A percentile compares a stretch with the other conserved stretches of the same genome.
Evolutionary conservation across 352 stramenopile species (phyloP).

Genomic region (Phytopythium litorale): DNA sequence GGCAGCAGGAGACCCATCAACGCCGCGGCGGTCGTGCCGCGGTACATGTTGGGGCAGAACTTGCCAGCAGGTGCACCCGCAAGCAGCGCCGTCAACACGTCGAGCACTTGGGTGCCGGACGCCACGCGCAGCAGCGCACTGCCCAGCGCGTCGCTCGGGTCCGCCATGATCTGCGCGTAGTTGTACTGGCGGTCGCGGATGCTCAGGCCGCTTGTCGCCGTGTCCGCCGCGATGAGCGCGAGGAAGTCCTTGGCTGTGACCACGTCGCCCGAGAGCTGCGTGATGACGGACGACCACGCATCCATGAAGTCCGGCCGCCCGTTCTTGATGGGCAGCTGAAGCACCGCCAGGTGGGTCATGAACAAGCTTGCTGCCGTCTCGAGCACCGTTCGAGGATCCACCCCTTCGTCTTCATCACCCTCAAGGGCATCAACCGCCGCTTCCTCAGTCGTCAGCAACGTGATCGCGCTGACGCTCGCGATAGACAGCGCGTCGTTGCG

Average conservation of each 20-base stretch:
- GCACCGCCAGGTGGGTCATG: conserved; percentile 43
- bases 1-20: conserved; percentile 39
- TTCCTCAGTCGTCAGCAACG: conserved; percentile 54
- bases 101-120: conserved; percentile 59
- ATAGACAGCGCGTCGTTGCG: conserved; percentile 15
- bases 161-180: conserved; percentile 54
- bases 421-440: conserved; percentile 32
- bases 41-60: conserved; percentile 73
- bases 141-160: conserved; percentile 39
- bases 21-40: conserved; percentile 43
- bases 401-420: conserved; percentile 19
- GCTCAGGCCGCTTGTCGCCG: conserved; percentile 33
- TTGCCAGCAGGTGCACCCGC: conserved; percentile 41
- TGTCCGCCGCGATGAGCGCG: conserved; percentile 38
- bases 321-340: conserved; percentile 45
- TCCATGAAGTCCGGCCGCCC: conserved; percentile 71
- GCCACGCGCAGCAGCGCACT: conserved; percentile 41
- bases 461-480: conserved; percentile 47
- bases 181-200: conserved; percentile 52
- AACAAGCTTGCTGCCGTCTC: conserved; percentile 52
- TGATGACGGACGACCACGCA: conserved; percentile 59
- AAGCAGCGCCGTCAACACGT: conserved; percentile 61
- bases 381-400: conserved; percentile 29
- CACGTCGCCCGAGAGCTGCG: conserved; percentile 59
- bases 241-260: conserved; percentile 59